Evolutionary conservation across 2,329 filamentous ascomycete species (phyloP).

Genomic region (Trichoderma koningii): DNA sequence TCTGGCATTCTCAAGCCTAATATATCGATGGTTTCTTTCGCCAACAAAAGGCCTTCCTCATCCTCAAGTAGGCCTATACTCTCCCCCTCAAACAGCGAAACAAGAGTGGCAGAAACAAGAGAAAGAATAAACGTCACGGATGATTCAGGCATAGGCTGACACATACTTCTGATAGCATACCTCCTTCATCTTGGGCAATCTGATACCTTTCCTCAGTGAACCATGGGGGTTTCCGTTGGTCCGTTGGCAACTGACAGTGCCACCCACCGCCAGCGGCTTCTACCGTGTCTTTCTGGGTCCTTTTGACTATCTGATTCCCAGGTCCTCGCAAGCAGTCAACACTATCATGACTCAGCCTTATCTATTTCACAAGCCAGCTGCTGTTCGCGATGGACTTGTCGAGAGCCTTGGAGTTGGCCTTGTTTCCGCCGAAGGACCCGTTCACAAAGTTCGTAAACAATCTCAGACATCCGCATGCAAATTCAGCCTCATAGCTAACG

Average conservation of each 20-base stretch:
- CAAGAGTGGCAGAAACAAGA: background rate
- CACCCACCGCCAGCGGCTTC: background rate
- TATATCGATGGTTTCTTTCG: slow-evolving; percentile 7
- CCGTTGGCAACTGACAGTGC: background rate
- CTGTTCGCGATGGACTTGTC: slow-evolving; percentile 4
- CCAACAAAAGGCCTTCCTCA: slow-evolving; percentile 7
- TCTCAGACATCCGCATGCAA: too few relatives aligned
- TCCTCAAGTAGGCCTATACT: background rate
- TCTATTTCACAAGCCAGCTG: background rate
- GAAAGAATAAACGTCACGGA: background rate
- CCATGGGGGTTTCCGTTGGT: slow-evolving; percentile 13
- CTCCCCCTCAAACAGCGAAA: too few relatives aligned
- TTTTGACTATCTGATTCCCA: slow-evolving; percentile 13
- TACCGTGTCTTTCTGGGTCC: slow-evolving; percentile 20
- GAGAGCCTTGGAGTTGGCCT: slow-evolving; percentile 11
- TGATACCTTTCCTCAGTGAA: slow-evolving; percentile 1
- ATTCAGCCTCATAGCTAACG: background rate
- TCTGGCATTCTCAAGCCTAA: background rate
- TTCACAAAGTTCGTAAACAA: background rate
- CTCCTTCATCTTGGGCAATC: background rate
- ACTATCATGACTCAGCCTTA: slow-evolving; percentile 12
- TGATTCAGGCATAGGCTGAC: background rate
- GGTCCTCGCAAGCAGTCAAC: background rate
- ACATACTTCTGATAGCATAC: background rate
- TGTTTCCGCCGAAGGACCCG: background rate